Base-by-base conservation (phyloP, 225 moss, liverwort and hornwort genomes). In the Takakia lepidozioides region DNA sequence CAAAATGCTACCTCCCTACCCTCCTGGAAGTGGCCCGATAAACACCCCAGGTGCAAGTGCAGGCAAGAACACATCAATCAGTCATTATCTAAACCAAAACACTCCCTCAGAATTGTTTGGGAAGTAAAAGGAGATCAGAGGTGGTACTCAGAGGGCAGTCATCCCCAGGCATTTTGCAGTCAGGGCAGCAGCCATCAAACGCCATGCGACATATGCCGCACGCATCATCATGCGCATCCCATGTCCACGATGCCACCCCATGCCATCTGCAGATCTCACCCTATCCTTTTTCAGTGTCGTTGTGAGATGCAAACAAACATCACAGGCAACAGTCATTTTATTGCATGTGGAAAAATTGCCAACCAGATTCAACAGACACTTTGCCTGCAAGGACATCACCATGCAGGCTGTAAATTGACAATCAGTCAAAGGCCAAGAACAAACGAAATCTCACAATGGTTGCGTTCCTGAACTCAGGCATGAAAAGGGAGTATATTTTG, bases 181-280 rank as follows among this genome's bases (percentile, higher is more conserved):
- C 88, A 27, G 88, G 85, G 49, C 93, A 93, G 60, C 88, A 93
- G 46, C 93, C 86, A 58, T 93, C 93, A 47, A 93, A 88, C 43
- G 88, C 83, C 88, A 93, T 86, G 11, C 88, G 78, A 71, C 93
- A 88, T 23, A 93, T 93, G 45, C 88, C 93, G 68, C 88, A 93
- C 40, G 86, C 85, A 44, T 88, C 93, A 72, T 93, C 93, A 55
- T 88, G 83, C 34, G 86, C 85, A 59, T 93, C 93, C 86, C 93
- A 93, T 27, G 93, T 88, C 88, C 88, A 93, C 25, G 83, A 81
- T 48, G 88, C 88, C 43, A 88, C 88, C 59, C 78, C 86, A 63
- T 93, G 93, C 93, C 93, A 93, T 66, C 83, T 88, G 73, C 60
- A 64, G 62, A 53, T 19, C 52, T 30, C 48, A 45, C 41, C 18